Conservation (phyloP, 805 yeast genomes). For the Candida verbasci region DNA sequence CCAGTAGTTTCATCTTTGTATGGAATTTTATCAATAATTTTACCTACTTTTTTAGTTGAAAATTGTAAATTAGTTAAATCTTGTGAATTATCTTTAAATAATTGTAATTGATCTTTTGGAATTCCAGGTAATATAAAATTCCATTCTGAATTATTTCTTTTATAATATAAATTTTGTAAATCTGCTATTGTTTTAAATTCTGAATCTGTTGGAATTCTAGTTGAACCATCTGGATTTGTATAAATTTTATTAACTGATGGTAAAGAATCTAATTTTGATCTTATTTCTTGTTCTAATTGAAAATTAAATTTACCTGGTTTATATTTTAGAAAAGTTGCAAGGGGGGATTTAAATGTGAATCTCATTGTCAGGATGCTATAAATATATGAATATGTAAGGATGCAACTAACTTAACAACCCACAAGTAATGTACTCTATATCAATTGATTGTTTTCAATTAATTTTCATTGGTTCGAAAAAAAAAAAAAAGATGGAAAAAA, state of each 20-base stretch:
- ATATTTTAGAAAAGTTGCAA: slow-evolving; percentile 30
- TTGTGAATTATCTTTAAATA: slow-evolving; percentile 57
- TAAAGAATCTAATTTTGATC: slow-evolving; percentile 55
- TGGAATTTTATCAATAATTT: slow-evolving; percentile 79
- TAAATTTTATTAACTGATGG: slow-evolving; percentile 65
- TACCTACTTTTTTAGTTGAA: slow-evolving; percentile 46
- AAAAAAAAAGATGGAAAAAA: slow-evolving; percentile 3
- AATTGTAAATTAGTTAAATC: slow-evolving; percentile 55
- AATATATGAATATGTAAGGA: neutral
- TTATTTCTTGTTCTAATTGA: slow-evolving; percentile 56
- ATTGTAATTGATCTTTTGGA: slow-evolving; percentile 48
- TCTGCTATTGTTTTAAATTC: slow-evolving; percentile 73
- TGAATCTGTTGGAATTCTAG: slow-evolving; percentile 62
- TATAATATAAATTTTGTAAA: slow-evolving; percentile 55
- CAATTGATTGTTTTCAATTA: slow-evolving; percentile 12
- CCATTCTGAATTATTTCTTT: slow-evolving; percentile 52
- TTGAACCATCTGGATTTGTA: slow-evolving; percentile 72
- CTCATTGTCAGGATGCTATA: slow-evolving; percentile 22
- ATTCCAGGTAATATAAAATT: slow-evolving; percentile 44
- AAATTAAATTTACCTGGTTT: slow-evolving; percentile 40
- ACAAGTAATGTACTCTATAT: no score
- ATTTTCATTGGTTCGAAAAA: slow-evolving; percentile 17
- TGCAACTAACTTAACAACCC: no score
- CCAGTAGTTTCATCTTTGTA: slow-evolving; percentile 77
- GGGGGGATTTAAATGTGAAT: slow-evolving; percentile 39